Base-by-base conservation (phyloP, 495 filamentous ascomycete genomes). In the Evernia prunastri region DNA sequence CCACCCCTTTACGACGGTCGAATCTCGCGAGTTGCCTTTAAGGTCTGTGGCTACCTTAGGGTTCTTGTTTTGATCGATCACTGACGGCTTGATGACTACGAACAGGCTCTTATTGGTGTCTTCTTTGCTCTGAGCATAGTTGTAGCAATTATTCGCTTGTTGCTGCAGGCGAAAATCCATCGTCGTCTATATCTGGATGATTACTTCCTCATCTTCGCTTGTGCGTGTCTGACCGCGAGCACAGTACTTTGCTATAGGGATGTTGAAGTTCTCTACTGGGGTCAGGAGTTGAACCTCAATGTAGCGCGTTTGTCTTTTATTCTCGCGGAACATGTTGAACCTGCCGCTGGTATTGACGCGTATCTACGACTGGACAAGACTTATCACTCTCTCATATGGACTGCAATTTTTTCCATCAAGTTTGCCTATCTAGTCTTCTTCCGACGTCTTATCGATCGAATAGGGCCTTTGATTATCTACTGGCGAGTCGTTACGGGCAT, bases 361-460 rank as follows among this genome's bases (percentile, higher is more conserved):
- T 49, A 27, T 40, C 35, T 53, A 8, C 23, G 49, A 27, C 20
- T 45, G 5, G 45, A 1, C 40, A 57, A 43, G 51, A 36, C 40
- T 18, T 64, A 60, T 60, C 17, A 42, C 40, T n/a, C 60, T 20
- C 17, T 67, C 18, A 42, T 37, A 7, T 67, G 63, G 63, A 49
- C 51, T 11, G 63, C 57, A 20, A 61, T 67, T 40, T 67, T 67
- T 35, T 53, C 63, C 29, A 56, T 67, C 15, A 67, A 67, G 39
- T 51, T 66, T 53, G 53, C 63, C 23, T 67, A 60, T 33, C 45
- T 67, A 40, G 29, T 33, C 5, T 67, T 61, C 45, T 67, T 67
- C 36, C 64, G 56, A 23, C 57, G 31, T 18, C 29, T 67, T n/a
- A 56, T 67, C 18, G 42, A 65, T 53, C 66, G 66, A 23, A 18